Evolutionary conservation across 2,329 filamentous ascomycete species (phyloP).

Genomic region (Colletotrichum sidae): DNA sequence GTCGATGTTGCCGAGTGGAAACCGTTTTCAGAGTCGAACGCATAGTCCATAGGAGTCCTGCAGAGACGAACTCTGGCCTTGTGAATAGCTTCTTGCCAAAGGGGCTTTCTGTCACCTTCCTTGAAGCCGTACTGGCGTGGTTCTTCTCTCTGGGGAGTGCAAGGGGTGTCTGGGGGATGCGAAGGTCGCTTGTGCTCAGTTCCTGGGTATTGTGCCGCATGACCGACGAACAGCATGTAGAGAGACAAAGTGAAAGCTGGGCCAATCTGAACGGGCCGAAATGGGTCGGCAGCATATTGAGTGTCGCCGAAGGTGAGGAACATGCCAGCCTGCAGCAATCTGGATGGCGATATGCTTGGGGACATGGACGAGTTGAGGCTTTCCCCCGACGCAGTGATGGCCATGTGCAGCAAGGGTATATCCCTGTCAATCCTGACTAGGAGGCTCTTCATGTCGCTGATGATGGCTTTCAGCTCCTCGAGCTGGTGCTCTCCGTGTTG

Average conservation of each 20-base stretch:
- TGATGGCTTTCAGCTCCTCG: constrained; percentile 75
- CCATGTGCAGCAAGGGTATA: constrained; percentile 90
- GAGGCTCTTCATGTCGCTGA: constrained; percentile 79
- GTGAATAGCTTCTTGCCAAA: constrained; percentile 97
- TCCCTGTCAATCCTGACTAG: constrained; percentile 87
- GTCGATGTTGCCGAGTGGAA: constrained; percentile 41
- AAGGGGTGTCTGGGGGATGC: background rate
- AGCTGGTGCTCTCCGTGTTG: constrained; percentile 68
- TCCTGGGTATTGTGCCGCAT: constrained; percentile 56
- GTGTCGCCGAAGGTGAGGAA: constrained; percentile 89
- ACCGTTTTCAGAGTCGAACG: constrained; percentile 55
- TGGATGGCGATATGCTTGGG: constrained; percentile 86
- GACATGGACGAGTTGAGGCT: constrained; percentile 85
- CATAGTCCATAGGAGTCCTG: constrained; percentile 69
- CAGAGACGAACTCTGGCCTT: constrained; percentile 88
- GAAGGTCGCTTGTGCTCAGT: background rate
- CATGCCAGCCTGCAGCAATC: constrained; percentile 91
- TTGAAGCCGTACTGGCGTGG: constrained; percentile 53
- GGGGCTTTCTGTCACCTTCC: constrained; percentile 72
- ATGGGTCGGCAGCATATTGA: constrained; percentile 77
- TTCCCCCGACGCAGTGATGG: constrained; percentile 93
- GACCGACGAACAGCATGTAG: constrained; percentile 94
- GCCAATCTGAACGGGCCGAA: constrained; percentile 81
- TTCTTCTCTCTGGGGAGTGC: background rate
- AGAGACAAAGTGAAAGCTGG: constrained; percentile 87